A percentile compares a stretch with the other conserved stretches of the same genome.
Evolutionary conservation across 2,329 filamentous ascomycete species (phyloP).

Genomic region (Neofusicoccum cordaticola): DNA sequence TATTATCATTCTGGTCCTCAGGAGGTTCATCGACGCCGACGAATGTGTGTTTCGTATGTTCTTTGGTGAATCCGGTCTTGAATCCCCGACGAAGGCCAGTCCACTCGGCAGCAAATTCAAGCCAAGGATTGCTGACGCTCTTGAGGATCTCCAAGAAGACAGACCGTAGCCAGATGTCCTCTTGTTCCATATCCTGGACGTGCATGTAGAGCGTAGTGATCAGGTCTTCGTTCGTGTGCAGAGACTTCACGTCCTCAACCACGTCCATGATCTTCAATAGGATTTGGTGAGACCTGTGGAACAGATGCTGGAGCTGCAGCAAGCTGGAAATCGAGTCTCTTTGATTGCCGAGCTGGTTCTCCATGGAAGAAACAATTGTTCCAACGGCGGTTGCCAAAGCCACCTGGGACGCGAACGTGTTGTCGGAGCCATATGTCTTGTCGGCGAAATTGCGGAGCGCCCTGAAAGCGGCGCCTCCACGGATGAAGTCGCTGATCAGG

Average conservation of each 20-base stretch:
- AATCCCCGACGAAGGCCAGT: constrained; percentile 56
- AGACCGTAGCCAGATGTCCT: constrained; percentile 58
- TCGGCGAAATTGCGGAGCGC: constrained; percentile 37
- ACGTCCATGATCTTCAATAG: constrained; percentile 54
- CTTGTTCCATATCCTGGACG: constrained; percentile 57
- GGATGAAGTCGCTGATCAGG: constrained; percentile 47
- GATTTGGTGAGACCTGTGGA: constrained; percentile 50
- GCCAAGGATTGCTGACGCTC: constrained; percentile 63
- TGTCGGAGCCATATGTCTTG: constrained; percentile 32
- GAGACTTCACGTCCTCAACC: constrained; percentile 45
- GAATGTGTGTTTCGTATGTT: constrained; percentile 21
- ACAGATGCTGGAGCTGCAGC: constrained; percentile 40
- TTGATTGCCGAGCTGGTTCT: constrained; percentile 36
- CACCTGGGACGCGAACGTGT: constrained; percentile 38
- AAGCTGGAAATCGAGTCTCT: constrained; percentile 31
- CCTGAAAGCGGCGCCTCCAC: constrained; percentile 36
- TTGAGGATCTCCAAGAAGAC: constrained; percentile 66
- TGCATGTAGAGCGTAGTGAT: constrained; percentile 36
- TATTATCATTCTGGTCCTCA: constrained; percentile 22
- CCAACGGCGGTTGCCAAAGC: constrained; percentile 43
- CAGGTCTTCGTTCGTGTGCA: constrained; percentile 37
- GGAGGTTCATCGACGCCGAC: constrained; percentile 28
- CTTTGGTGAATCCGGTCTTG: constrained; percentile 18
- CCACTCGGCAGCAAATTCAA: constrained; percentile 69
- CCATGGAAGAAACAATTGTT: constrained; percentile 40